Conservation (phyloP, 495 filamentous ascomycete genomes). For the Tuber aestivum region DNA sequence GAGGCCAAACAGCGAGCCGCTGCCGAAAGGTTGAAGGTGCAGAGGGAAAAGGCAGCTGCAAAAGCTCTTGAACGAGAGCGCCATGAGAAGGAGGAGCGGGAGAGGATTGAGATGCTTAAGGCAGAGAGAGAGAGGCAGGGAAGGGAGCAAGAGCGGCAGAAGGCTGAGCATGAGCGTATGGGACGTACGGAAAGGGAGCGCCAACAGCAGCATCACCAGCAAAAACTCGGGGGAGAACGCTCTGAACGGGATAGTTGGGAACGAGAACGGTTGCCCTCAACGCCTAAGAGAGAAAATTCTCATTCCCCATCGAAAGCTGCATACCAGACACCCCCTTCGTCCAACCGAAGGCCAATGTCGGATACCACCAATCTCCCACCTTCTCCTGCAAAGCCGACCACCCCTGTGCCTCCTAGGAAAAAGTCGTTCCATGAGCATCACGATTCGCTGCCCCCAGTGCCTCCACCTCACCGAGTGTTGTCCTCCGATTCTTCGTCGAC, state of each 20-base stretch:
- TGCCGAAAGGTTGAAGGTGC: conserved; percentile 30
- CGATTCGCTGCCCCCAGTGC: conserved; percentile 13
- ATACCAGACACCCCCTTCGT: conserved; percentile 43
- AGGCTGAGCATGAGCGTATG: conserved; percentile 47
- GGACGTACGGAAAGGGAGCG: conserved; percentile 37
- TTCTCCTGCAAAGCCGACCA: conserved; percentile 18
- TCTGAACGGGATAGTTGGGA: conserved; percentile 50
- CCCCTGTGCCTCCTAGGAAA: conserved; percentile 20
- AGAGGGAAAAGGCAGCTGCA: conserved; percentile 28
- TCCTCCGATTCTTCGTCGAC: conserved; percentile 30
- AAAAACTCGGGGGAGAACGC: conserved; percentile 49
- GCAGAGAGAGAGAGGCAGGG: conserved; percentile 22
- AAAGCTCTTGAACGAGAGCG: conserved; percentile 31
- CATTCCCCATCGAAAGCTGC: conserved; percentile 46
- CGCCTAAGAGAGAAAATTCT: conserved; percentile 15
- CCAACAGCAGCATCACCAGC: conserved; percentile 16
- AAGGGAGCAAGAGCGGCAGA: conserved; percentile 42
- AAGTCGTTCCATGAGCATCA: neutral
- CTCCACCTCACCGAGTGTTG: conserved; percentile 24
- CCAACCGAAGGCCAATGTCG: conserved; percentile 34
- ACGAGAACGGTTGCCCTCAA: conserved; percentile 22
- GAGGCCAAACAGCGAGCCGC: conserved; percentile 34
- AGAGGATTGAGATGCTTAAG: conserved; percentile 27
- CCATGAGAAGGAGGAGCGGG: conserved; percentile 28
- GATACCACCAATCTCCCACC: conserved; percentile 27